These are phyloP conservation scores for Beauveria sp. DNA, from an alignment of 2,329 filamentous ascomycete genomes.

Conservation along the genomic window DNA sequence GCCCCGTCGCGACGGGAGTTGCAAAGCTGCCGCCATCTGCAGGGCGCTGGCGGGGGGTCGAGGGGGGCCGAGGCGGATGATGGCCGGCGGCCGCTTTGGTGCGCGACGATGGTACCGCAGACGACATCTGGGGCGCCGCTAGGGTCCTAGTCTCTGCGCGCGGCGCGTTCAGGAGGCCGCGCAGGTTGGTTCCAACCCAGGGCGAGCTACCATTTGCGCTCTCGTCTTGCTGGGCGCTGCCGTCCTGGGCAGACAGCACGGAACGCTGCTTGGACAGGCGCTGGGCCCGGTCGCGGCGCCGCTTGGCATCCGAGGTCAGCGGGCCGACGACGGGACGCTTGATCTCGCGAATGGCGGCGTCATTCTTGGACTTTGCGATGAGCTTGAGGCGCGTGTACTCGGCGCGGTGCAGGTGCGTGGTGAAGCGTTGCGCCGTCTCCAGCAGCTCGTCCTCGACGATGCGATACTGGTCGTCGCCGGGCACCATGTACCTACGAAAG, in stretches of 20 bases:
- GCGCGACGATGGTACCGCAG: neutral
- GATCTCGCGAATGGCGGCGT: slow-evolving; percentile 41
- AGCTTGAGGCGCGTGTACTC: slow-evolving; percentile 65
- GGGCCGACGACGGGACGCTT: slow-evolving; percentile 42
- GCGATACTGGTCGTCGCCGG: slow-evolving; percentile 67
- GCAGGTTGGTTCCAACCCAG: slow-evolving; percentile 27
- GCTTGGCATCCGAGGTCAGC: slow-evolving; percentile 20
- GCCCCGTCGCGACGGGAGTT: neutral
- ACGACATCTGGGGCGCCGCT: neutral
- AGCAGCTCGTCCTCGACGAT: slow-evolving; percentile 82
- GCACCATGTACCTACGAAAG: slow-evolving; percentile 50
- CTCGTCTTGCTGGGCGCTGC: neutral
- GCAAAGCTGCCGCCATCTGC: neutral
- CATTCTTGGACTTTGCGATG: slow-evolving; percentile 46
- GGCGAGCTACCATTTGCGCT: slow-evolving; percentile 12
- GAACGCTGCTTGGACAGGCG: slow-evolving; percentile 20
- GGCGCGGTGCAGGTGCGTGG: slow-evolving; percentile 66
- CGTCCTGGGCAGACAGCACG: slow-evolving; percentile 9
- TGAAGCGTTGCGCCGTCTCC: slow-evolving; percentile 60
- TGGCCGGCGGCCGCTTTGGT: slow-evolving; percentile 16
- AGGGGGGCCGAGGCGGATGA: neutral
- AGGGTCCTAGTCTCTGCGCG: slow-evolving; percentile 19
- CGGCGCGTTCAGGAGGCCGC: slow-evolving; percentile 37
- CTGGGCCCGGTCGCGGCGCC: slow-evolving; percentile 16
- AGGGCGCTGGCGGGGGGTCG: neutral